Base-by-base conservation (phyloP, 2,329 filamentous ascomycete genomes). In the Cladosporium colombiae region DNA sequence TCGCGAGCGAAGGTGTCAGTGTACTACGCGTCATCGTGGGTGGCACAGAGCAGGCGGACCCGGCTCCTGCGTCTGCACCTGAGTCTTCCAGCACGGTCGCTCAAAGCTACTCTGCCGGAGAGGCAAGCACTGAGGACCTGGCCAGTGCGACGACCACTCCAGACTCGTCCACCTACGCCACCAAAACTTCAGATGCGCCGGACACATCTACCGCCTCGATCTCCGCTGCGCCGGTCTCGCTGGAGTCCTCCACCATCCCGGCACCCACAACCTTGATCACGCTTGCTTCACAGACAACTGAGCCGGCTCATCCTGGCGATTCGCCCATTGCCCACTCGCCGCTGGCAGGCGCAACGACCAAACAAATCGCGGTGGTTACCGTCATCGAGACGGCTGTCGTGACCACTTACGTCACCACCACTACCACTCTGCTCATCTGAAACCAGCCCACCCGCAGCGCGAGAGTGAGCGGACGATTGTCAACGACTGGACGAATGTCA, bases 1-100 rank as follows among this genome's bases (percentile, higher is more conserved):
- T 80, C 65, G 84, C 81, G 10, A 84, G 80, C 5, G 78, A 81
- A 66, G 84, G 88, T 73, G 82, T 83, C 64, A 79, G 80, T 21
- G 84, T 84, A 3, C 78, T 81, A 14, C 49, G 50, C 49, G 55
- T 63, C 14, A 21, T 27, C 11, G 61, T 63, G 13, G 61, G 61
- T 3, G 61, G 61, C 16, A 27, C 16, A 16, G 25, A 31, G 25
- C 40, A 61, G 37, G 27, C 13, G 18, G 52, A 14, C 11, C 21
- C 52, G 18, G 52, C 18, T 55, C 25, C 52, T n/a, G 52, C 52
- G 5, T 33, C 52, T 13, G 52, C 33, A 31, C 16, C 27, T 8
- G 27, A 55, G 8, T 14, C 29, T n/a, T 55, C 52, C 27, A 55
- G 27, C 10, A 18, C 52, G 5, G 27, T 18, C 27, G 18, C 16